These are phyloP conservation scores for Phellopilus nigrolimitatus DNA, from an alignment of 1,284 basidiomycete genomes.

Conservation along the genomic window DNA sequence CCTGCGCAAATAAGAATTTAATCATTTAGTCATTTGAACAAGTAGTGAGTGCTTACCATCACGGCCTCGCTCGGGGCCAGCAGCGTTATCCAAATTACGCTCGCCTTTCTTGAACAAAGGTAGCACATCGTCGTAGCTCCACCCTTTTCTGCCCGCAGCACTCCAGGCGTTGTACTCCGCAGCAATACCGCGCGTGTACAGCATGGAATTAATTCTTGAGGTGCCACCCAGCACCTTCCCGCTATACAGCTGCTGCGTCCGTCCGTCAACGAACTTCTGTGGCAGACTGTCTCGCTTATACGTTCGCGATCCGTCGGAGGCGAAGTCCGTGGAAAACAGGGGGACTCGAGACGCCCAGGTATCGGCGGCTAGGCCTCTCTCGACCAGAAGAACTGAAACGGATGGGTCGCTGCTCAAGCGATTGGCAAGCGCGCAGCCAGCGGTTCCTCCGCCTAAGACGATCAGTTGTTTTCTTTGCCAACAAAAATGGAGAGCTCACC, in stretches of 20 bases:
- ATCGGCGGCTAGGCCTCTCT: slow-evolving; percentile 31
- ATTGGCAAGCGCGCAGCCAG: slow-evolving; percentile 34
- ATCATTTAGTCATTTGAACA: background rate
- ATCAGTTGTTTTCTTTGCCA: background rate
- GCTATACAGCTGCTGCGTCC: slow-evolving; percentile 30
- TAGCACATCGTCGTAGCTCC: slow-evolving; percentile 34
- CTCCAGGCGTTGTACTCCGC: slow-evolving; percentile 38
- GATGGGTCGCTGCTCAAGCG: slow-evolving; percentile 29
- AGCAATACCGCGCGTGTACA: slow-evolving; percentile 35
- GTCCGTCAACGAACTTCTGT: slow-evolving; percentile 23
- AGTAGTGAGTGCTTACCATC: slow-evolving; percentile 18
- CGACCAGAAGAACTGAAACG: slow-evolving; percentile 30
- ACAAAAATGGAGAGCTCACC: background rate
- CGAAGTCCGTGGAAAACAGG: slow-evolving; percentile 31
- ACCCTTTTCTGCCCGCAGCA: slow-evolving; percentile 31
- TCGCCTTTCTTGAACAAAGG: slow-evolving; percentile 37
- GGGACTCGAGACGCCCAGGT: slow-evolving; percentile 34
- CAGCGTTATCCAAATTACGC: slow-evolving; percentile 15
- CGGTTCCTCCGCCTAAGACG: slow-evolving; percentile 28
- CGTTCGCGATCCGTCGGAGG: slow-evolving; percentile 26
- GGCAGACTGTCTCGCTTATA: slow-evolving; percentile 24
- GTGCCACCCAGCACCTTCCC: slow-evolving; percentile 41
- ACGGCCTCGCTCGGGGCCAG: slow-evolving; percentile 20
- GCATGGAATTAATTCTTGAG: slow-evolving; percentile 39
- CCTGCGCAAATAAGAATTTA: slow-evolving; percentile 21